Evolutionary conservation across 805 yeast genomes (phyloP), one percentile per base, ranked within the genome.

Genomic region (Kodamaea nitidulidarum): DNA sequence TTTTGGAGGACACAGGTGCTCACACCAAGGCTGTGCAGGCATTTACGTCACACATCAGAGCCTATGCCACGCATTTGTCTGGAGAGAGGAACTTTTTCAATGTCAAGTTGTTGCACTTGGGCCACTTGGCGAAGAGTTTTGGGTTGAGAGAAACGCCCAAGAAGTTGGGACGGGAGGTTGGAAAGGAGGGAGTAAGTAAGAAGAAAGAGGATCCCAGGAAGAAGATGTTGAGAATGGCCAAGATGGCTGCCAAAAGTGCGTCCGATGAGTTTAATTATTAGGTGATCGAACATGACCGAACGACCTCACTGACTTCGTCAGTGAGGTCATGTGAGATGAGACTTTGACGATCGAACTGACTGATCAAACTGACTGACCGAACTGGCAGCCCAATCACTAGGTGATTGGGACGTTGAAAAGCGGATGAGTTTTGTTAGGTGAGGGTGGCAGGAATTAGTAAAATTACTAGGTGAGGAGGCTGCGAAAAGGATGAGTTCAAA

Each of bases 101-200:
- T 55, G 81, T 93, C 22, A 84, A 84, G 50, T 63, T 73, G 24
- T 66, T 95, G 43, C 99, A 93, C 71, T 67, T 95, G 48, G 99
- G 99, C 20, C 99, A 93, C 67, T 67, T 95, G 52, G 97, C 98
- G 15, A 93, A 93, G 59, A 76, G 93, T 47, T 95, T 95, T 61
- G 99, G 91, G 2, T 68, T 93, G 38, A 79, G 99, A 62, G 98
- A 93, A 52, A 83, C 95, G 6, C 99, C 99, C 20, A 88, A 84
- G 67, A 78, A 76, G 50, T 69, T 84, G 55, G 88, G 90, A 22
- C 60, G 63, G 25, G 51, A 64, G 28, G 51, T 43, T 24, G 61
- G 53, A 16, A 32, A 38, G 12, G 38, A 39, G 15, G 38, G 28
- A 2, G 30, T 26, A 4, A 21, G 31, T 4, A 61, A 61, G 29